These are phyloP conservation scores for Exophiala calicioides DNA, from an alignment of 2,329 filamentous ascomycete species.

Conservation along the genomic window DNA sequence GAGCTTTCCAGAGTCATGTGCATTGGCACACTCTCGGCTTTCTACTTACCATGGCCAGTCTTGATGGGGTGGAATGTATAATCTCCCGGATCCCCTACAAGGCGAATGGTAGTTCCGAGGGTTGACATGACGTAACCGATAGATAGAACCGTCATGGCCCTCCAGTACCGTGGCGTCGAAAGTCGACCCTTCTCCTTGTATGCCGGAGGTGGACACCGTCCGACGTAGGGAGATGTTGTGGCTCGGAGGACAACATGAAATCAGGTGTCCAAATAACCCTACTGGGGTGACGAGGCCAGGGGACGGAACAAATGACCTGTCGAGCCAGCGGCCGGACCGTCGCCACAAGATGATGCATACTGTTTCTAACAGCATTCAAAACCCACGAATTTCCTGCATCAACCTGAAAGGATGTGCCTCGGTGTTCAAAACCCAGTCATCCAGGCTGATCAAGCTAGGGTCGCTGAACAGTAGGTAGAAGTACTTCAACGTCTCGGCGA, in stretches of 20 bases:
- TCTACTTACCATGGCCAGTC: too few species aligned
- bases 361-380: background rate
- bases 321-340: slow-evolving; percentile 1
- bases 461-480: slow-evolving; percentile 50
- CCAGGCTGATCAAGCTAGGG: slow-evolving; percentile 43
- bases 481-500: slow-evolving; percentile 53
- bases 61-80: too few species aligned
- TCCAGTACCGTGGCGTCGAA: too few species aligned
- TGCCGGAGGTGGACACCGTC: slow-evolving; percentile 8
- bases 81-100: too few species aligned
- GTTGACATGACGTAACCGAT: too few species aligned
- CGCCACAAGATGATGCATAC: background rate
- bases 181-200: background rate
- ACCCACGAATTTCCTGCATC: slow-evolving; percentile 4
- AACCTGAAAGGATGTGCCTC: slow-evolving; percentile 42
- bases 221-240: slow-evolving; percentile 18
- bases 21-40: too few species aligned
- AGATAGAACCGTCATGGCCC: too few species aligned
- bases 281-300: slow-evolving; percentile 8
- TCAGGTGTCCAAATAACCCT: slow-evolving; percentile 14
- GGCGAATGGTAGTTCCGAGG: too few species aligned
- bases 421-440: slow-evolving; percentile 50
- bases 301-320: background rate
- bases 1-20: too few species aligned
- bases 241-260: slow-evolving; percentile 10